Conservation (phyloP, 1,139 yeast genomes). For the Diutina scorzettiae region DNA sequence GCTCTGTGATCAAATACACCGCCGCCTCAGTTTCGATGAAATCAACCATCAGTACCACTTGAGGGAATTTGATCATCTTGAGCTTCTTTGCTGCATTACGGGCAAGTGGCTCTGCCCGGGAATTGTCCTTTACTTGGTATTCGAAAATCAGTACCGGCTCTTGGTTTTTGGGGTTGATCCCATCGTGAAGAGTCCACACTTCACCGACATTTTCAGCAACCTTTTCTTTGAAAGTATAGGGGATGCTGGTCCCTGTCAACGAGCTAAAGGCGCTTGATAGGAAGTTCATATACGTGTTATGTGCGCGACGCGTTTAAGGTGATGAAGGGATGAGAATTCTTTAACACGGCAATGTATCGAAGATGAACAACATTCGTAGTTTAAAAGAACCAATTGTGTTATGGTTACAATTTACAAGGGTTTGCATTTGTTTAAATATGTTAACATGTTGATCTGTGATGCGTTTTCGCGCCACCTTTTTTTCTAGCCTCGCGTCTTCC, state of each 20-base stretch:
- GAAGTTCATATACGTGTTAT: constrained; percentile 5
- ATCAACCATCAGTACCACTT: constrained; percentile 58
- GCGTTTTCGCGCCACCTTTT: too few species aligned
- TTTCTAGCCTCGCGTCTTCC: too few species aligned
- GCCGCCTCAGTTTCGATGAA: constrained; percentile 51
- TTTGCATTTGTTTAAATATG: too few species aligned
- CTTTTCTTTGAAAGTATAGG: constrained; percentile 42
- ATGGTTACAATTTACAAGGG: too few species aligned
- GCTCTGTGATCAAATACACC: constrained; percentile 69
- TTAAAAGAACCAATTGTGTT: too few species aligned
- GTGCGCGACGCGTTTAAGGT: too few species aligned
- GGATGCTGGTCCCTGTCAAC: constrained; percentile 42
- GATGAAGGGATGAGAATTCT: too few species aligned
- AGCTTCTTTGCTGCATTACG: constrained; percentile 53
- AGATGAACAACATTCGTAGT: too few species aligned
- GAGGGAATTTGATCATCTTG: constrained; percentile 67
- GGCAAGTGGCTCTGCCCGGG: constrained; percentile 31
- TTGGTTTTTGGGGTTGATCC: constrained; percentile 29
- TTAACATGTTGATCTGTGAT: too few species aligned
- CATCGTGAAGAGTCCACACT: constrained; percentile 40
- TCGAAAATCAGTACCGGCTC: constrained; percentile 47
- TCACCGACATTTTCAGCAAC: constrained; percentile 19
- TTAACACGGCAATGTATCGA: too few species aligned
- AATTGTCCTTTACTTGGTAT: constrained; percentile 37
- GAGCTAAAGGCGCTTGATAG: constrained; percentile 44